phyloP scores from a whole-genome alignment of 1,139 yeast genomes.

The Candida glucosophila region DNA sequence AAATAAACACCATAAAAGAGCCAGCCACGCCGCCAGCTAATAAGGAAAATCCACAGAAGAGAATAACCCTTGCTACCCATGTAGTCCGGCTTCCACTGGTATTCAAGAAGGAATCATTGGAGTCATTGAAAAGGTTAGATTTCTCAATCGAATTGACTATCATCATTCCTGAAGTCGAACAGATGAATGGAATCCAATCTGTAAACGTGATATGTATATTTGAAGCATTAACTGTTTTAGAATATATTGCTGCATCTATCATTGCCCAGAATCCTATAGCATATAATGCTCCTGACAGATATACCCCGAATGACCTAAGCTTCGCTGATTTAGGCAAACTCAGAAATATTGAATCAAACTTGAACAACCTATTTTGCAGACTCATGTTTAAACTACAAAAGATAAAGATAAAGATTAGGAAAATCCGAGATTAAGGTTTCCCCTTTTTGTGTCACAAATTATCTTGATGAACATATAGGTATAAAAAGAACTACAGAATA shows the following conservation, averaged over 20 bases:
- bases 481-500: too few relatives aligned
- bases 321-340: conserved; percentile 62
- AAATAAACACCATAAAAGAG: conserved; percentile 74
- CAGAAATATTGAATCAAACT: conserved; percentile 41
- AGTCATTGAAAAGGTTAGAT: conserved; percentile 54
- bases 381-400: conserved; percentile 23
- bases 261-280: conserved; percentile 88
- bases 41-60: conserved; percentile 85
- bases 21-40: conserved; percentile 95
- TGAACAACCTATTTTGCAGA: conserved; percentile 32
- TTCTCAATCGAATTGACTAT: conserved; percentile 90
- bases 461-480: too few relatives aligned
- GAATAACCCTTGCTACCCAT: conserved; percentile 88
- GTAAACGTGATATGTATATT: conserved; percentile 79
- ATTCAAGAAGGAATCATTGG: conserved; percentile 44
- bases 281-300: conserved; percentile 66
- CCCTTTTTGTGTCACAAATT: too few relatives aligned
- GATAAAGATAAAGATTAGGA: not conserved
- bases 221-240: conserved; percentile 79
- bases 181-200: conserved; percentile 92
- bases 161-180: conserved; percentile 85
- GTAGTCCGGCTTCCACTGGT: conserved; percentile 48
- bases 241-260: conserved; percentile 80
- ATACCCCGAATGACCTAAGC: conserved; percentile 68
- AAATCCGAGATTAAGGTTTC: not conserved